Percentiles rank a stretch among this genome's conserved stretches.
These are phyloP conservation scores for Termitomyces sp. DNA, from an alignment of 768 basidiomycete genomes.

Conservation along the genomic window DNA sequence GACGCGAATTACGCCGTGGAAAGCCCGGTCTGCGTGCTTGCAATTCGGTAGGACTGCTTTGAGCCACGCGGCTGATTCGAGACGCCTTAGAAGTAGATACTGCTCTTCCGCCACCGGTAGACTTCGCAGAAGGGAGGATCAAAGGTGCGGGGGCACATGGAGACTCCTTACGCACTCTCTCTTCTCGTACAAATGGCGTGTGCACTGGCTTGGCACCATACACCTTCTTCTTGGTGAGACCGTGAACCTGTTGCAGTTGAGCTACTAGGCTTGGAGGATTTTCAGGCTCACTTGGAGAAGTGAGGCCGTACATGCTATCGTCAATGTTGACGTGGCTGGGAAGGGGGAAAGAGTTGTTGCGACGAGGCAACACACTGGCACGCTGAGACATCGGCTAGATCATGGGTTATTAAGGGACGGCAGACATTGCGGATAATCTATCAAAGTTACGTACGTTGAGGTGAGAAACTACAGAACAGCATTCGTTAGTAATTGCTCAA, in stretches of 20 bases:
- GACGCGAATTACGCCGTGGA: slow-evolving; percentile 25
- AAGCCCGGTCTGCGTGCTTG: slow-evolving; percentile 24
- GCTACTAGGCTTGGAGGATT: slow-evolving; percentile 48
- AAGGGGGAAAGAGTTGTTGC: slow-evolving; percentile 32
- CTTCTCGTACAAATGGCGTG: slow-evolving; percentile 51
- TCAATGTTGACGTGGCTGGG: slow-evolving; percentile 5
- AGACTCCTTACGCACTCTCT: slow-evolving; percentile 29
- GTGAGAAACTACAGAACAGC: slow-evolving; percentile 11
- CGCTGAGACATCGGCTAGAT: slow-evolving; percentile 14
- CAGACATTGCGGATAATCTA: slow-evolving; percentile 4
- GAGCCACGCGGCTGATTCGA: slow-evolving; percentile 26
- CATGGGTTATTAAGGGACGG: slow-evolving; percentile 11
- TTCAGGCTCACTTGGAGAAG: slow-evolving; percentile 15
- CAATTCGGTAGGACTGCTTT: slow-evolving; percentile 28
- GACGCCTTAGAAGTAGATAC: slow-evolving; percentile 29
- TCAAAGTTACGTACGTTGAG: slow-evolving; percentile 28
- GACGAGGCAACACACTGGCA: slow-evolving; percentile 17
- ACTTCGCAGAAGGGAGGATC: slow-evolving; percentile 17
- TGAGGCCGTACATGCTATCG: slow-evolving; percentile 7
- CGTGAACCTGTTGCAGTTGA: slow-evolving; percentile 62
- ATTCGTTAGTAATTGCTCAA: slow-evolving; percentile 1
- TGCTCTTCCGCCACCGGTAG: slow-evolving; percentile 24
- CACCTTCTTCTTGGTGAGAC: slow-evolving; percentile 65
- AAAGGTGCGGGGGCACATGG: slow-evolving; percentile 21
- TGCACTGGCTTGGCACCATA: slow-evolving; percentile 47